Evolutionary conservation across 257 asterid species (phyloP), one percentile per base, ranked within the genome.

Genomic region (Marsdenia floribunda): DNA sequence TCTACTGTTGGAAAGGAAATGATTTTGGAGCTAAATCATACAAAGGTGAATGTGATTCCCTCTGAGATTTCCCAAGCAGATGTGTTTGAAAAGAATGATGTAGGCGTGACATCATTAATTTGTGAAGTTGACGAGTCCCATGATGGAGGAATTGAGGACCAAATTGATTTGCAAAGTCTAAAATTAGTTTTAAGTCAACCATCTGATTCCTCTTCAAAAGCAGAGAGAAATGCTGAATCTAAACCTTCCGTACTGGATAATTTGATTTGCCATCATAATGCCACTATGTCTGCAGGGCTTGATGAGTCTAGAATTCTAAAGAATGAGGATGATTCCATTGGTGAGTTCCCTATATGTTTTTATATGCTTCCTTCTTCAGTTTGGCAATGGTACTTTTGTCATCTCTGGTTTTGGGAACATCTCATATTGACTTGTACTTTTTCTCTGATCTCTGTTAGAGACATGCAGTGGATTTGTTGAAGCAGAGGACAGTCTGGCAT

Each of bases 191-290:
- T 57, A 55, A 35, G 37, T 71, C 57, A 63, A 52, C 73, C 71
- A 72, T 49, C 53, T 15, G 64, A 69, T 59, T 38, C 47, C 49
- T 71, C 78, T 73, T 61, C 35, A 44, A 35, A 69, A 73, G 74
- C 44, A 53, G 76, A 14, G 59, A 49, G 57, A 22, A 16, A 57
- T 57, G 49, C 57, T 37, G 54, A 8, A 38, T 16, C 68, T 68
- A 71, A 10, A 22, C 67, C 44, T 76, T 63, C 46, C 42, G 24
- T 47, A 21, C 29, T 35, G 40, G 52, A 61, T 53, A 19, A 40
- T 68, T 73, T 72, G 4, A 52, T 57, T 42, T 52, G 37, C 55
- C 66, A 46, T 40, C 68, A 71, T 44, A 57, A 60, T 40, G 59
- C 50, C 42, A 40, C 59, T 26, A 11, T 44, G 49, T 52, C 76